These are phyloP conservation scores for Aegilops sharonensis DNA, from an alignment of 176 grass and related monocot genomes.

Conservation along the genomic window DNA sequence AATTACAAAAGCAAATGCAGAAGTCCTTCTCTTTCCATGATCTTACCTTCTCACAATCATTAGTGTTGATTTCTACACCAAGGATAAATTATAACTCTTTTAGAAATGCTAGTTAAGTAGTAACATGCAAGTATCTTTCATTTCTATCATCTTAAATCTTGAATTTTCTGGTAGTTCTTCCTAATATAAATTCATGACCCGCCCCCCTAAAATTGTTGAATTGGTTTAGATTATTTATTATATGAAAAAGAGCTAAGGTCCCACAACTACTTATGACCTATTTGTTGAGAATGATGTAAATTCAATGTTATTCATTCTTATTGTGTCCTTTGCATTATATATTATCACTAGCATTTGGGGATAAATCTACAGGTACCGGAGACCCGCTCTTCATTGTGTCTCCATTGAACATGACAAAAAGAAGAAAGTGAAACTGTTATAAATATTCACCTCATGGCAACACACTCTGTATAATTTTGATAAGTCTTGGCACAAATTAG, in stretches of 20 bases:
- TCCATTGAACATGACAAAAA: not conserved
- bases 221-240: not conserved
- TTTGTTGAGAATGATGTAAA: not conserved
- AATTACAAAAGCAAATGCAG: not conserved
- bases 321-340: not conserved
- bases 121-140: not conserved
- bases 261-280: not conserved
- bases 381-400: not conserved
- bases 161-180: not conserved
- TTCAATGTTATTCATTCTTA: not conserved
- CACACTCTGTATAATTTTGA: not conserved
- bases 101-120: not conserved
- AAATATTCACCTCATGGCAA: not conserved
- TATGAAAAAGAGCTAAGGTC: not conserved
- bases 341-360: not conserved
- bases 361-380: not conserved
- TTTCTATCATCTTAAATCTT: constrained; percentile 6
- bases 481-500: not conserved
- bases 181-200: not conserved
- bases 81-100: not conserved
- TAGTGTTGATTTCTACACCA: not conserved
- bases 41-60: not conserved
- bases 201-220: not conserved
- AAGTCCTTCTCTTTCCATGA: not conserved
- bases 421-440: not conserved